Base-by-base conservation (phyloP, 768 basidiomycete genomes). In the Lentinula edodes region DNA sequence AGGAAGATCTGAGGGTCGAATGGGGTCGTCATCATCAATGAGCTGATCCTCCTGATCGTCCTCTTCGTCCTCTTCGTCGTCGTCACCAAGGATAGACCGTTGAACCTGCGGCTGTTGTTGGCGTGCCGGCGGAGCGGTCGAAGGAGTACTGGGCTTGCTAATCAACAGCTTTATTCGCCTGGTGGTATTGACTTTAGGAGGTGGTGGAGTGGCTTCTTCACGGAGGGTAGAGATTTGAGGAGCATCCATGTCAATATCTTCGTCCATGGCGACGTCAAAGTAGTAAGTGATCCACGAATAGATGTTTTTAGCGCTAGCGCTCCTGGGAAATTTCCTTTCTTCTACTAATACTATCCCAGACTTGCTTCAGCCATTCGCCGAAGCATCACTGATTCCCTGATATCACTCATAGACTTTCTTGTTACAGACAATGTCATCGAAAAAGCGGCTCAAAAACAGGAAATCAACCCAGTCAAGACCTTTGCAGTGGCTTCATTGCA, bases 1-100 rank as follows among this genome's bases (percentile, higher is more conserved):
- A 53, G 64, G 63, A 43, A 61, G 63, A 60, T 52, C 62, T 20
- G 52, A 35, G 5, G 63, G 58, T 0, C 60, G 64, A 36, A 66
- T 61, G 18, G 58, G 58, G 13, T 82, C 81, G 56, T 88, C 87
- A 62, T 90, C 90, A 72, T 92, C 90, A 66, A 91, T 87, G 65
- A 91, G 82, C 66, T 91, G 85, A 75, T 92, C 90, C 73, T 90
- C 88, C 70, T 89, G 84, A 46, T 86, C 84, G 39, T 89, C 88
- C 0, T 82, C 82, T 36, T 89, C 87, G 7, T 83, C 86, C 10
- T 82, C 82, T 15, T 79, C 82, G 38, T 86, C 86, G 23, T 84
- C 83, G 13, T 78, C 80, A 50, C 69, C 64, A 69, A 69, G 45
- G 64, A 66, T 36, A 68, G 61, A 41, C 70, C 42, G 45, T 42